Base-by-base conservation (phyloP, 2,329 filamentous ascomycete species). In the Keithomyces neogunnii region DNA sequence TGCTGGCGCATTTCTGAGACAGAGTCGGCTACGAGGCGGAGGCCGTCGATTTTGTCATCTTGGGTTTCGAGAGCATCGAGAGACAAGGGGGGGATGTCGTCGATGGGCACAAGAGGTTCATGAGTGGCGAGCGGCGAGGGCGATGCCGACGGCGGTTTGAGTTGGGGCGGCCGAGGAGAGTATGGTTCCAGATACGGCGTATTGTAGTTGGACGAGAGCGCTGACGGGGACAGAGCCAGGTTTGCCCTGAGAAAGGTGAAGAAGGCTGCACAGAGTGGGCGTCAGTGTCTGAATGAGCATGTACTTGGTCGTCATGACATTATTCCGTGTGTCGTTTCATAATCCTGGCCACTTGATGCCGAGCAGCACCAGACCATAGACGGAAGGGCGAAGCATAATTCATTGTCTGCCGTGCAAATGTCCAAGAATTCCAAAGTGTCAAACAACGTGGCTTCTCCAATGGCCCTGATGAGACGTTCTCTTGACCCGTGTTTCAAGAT, bases 161-260 rank as follows among this genome's bases (percentile, higher is more conserved):
- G 55, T 70, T 57, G 66, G 71, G 56, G 68, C 68, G 56, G 36
- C 58, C 60, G 32, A 49, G 56, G 29, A 50, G 59, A 53, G 52
- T 74, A 69, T 57, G 84, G 74, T 67, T 78, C 71, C 63, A 84
- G 71, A 60, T 80, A 76, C 26, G 85, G 84, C 29, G 86, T 88
- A 54, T 79, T 85, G 51, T 76, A 74, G 54, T 81, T 76, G 47
- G 85, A 84, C 44, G 83, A 80, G 56, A 85, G 69, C 51, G 81
- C 71, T 55, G 75, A 82, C 45, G 74, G 73, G 48, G 75, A 77
- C 52, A 92, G 82, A 60, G 85, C 84, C 51, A 93, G 79, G 63
- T 93, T 93, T 56, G 86, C 86, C 59, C 87, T 83, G 13, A 93
- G 77, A 59, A 89, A 92, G 51, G 83, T 86, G 69, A 93, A 86